phyloP scores from a whole-genome alignment of 1,139 yeast genomes.

The Kazachstania sp. region DNA sequence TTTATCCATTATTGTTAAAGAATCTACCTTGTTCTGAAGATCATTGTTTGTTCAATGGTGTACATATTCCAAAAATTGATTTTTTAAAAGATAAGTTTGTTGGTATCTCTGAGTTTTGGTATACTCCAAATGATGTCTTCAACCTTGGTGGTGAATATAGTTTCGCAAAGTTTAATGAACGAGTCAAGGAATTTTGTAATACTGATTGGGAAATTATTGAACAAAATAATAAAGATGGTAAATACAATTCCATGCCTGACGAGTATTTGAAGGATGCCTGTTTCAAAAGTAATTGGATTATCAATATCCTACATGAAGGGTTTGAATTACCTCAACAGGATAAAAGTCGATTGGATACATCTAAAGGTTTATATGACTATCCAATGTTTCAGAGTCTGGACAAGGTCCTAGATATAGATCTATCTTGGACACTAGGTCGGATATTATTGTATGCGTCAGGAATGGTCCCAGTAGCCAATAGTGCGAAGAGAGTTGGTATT shows the following conservation, averaged over 20 bases:
- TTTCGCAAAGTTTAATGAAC: constrained; percentile 49
- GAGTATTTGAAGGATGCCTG: constrained; percentile 56
- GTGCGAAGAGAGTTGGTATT: constrained; percentile 36
- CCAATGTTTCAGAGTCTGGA: constrained; percentile 56
- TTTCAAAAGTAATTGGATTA: constrained; percentile 77
- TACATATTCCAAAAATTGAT: constrained; percentile 67
- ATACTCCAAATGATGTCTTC: constrained; percentile 73
- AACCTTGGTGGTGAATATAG: constrained; percentile 71
- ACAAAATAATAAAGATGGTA: constrained; percentile 43
- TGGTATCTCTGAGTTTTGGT: constrained; percentile 80
- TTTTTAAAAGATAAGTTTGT: constrained; percentile 64
- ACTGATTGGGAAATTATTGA: constrained; percentile 51
- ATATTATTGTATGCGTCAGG: constrained; percentile 53
- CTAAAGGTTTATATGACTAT: constrained; percentile 32
- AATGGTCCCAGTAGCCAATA: constrained; percentile 33
- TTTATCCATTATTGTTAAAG: constrained; percentile 62
- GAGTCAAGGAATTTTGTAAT: constrained; percentile 57
- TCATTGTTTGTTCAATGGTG: constrained; percentile 74
- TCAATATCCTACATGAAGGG: constrained; percentile 70
- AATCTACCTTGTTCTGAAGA: constrained; percentile 64
- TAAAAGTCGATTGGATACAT: constrained; percentile 34
- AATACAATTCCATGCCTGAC: constrained; percentile 33
- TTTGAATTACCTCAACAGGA: constrained; percentile 57
- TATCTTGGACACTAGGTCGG: constrained; percentile 63
- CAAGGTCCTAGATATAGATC: constrained; percentile 49